phyloP scores from a whole-genome alignment of 805 yeast genomes.

The Torulaspora franciscae region DNA sequence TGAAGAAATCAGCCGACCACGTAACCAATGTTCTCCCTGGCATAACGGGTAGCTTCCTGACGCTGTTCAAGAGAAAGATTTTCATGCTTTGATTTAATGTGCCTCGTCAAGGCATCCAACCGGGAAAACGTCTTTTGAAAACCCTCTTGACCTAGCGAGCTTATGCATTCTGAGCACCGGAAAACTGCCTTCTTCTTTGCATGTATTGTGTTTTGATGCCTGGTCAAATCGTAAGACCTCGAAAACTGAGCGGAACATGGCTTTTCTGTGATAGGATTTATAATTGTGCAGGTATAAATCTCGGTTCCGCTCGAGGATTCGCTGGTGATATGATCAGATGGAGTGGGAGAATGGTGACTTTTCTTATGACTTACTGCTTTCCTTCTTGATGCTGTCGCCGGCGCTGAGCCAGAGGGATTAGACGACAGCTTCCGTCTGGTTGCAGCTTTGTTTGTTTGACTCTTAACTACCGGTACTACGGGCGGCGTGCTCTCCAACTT shows the following conservation, averaged over 20 bases:
- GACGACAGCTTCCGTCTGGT: conserved; percentile 3
- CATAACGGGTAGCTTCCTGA: conserved; percentile 64
- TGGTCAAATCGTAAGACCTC: conserved; percentile 86
- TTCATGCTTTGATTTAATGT: conserved; percentile 86
- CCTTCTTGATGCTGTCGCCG: conserved; percentile 2
- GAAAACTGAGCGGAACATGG: conserved; percentile 54
- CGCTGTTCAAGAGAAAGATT: conserved; percentile 48
- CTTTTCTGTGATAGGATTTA: conserved; percentile 27
- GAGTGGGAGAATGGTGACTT: conserved; percentile 7
- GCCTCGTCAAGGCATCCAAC: conserved; percentile 91
- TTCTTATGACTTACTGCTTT: conserved; percentile 1
- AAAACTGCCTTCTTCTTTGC: conserved; percentile 80
- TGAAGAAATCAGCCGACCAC: conserved; percentile 16
- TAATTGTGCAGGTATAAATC: conserved; percentile 21
- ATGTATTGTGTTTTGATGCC: conserved; percentile 96
- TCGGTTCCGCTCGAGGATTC: conserved; percentile 8
- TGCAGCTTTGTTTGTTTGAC: conserved; percentile 1
- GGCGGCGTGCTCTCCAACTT: conserved; percentile 4
- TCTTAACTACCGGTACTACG: not conserved
- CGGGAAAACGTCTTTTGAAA: conserved; percentile 80
- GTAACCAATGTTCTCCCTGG: conserved; percentile 73
- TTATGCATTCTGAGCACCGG: conserved; percentile 77
- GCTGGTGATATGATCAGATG: conserved; percentile 2
- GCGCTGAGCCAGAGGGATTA: not conserved
- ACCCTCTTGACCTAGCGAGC: conserved; percentile 39